These are phyloP conservation scores for Pneumocystis wakefieldiae DNA, from an alignment of 1,139 yeast species.

Conservation along the genomic window DNA sequence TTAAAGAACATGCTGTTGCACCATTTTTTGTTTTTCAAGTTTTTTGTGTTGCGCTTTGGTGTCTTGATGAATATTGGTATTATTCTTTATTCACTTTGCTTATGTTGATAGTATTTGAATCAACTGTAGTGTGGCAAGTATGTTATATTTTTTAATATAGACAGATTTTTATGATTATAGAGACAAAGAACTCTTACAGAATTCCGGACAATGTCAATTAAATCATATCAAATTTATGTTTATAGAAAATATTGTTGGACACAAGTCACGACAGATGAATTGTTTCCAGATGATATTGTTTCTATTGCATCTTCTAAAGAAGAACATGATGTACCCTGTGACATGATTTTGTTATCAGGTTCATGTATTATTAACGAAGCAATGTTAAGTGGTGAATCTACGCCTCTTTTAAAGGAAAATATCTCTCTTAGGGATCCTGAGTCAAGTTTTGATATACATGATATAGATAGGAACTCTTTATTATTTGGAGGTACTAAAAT, in stretches of 20 bases:
- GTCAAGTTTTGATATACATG: slow-evolving; percentile 58
- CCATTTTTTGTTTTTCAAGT: slow-evolving; percentile 95
- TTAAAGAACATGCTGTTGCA: slow-evolving; percentile 95
- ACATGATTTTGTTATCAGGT: slow-evolving; percentile 69
- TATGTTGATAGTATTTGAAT: slow-evolving; percentile 86
- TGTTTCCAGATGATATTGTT: slow-evolving; percentile 85
- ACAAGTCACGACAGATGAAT: slow-evolving; percentile 51
- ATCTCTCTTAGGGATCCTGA: slow-evolving; percentile 63
- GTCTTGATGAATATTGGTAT: slow-evolving; percentile 95
- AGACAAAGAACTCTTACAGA: slow-evolving; percentile 88
- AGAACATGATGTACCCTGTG: slow-evolving; percentile 94
- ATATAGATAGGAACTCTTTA: slow-evolving; percentile 75
- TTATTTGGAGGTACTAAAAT: slow-evolving; percentile 96
- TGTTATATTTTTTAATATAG: neutral
- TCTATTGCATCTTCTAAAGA: slow-evolving; percentile 71
- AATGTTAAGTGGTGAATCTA: slow-evolving; percentile 95
- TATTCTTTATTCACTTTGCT: slow-evolving; percentile 79
- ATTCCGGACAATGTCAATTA: slow-evolving; percentile 93
- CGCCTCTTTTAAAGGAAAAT: slow-evolving; percentile 89
- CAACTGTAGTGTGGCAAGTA: slow-evolving; percentile 52
- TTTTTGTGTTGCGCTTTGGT: slow-evolving; percentile 91
- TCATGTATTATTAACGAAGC: slow-evolving; percentile 92
- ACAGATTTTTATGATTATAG: slow-evolving; percentile 35
- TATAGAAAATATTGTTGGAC: slow-evolving; percentile 60
- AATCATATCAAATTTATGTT: slow-evolving; percentile 68